A percentile compares a stretch with the other conserved stretches of the same genome.
phyloP scores from a whole-genome alignment of 75 land plant species.

The Sequoia sempervirens region DNA sequence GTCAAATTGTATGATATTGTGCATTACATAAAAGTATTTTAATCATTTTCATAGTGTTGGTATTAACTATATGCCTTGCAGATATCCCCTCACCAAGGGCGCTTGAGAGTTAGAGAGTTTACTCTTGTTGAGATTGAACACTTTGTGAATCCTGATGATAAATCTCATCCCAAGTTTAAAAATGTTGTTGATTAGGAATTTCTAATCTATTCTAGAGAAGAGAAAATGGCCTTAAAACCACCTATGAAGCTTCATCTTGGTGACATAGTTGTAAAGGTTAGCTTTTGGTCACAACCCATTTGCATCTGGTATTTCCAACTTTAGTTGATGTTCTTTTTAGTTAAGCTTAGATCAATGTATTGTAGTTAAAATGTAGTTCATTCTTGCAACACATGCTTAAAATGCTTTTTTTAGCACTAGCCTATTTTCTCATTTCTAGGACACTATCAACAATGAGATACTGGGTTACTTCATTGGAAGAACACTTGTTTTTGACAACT shows the following conservation, averaged over 20 bases:
- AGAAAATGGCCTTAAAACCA: constrained; percentile 55
- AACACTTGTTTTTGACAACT: constrained; percentile 73
- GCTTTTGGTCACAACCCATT: no score
- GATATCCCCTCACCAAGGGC: constrained; percentile 91
- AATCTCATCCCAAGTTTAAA: constrained; percentile 81
- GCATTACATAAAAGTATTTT: background rate
- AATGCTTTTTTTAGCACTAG: background rate
- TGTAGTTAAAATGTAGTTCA: background rate
- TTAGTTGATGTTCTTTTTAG: background rate
- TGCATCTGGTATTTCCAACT: background rate
- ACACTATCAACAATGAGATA: constrained; percentile 88
- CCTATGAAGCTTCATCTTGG: constrained; percentile 54
- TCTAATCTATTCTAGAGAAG: constrained; percentile 79
- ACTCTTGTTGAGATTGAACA: constrained; percentile 97
- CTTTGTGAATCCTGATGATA: constrained; percentile 93
- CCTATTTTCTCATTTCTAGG: constrained; percentile 30
- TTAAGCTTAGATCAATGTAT: background rate
- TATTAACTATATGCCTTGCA: background rate
- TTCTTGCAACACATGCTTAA: background rate
- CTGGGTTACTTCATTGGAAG: constrained; percentile 97
- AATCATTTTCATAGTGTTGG: no score
- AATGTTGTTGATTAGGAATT: constrained; percentile 80
- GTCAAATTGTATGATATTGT: background rate
- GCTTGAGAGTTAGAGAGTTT: constrained; percentile 86
- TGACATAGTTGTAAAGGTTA: constrained; percentile 73